phyloP scores from a whole-genome alignment of 495 filamentous ascomycete species.

The Diplogelasinospora grovesii region DNA sequence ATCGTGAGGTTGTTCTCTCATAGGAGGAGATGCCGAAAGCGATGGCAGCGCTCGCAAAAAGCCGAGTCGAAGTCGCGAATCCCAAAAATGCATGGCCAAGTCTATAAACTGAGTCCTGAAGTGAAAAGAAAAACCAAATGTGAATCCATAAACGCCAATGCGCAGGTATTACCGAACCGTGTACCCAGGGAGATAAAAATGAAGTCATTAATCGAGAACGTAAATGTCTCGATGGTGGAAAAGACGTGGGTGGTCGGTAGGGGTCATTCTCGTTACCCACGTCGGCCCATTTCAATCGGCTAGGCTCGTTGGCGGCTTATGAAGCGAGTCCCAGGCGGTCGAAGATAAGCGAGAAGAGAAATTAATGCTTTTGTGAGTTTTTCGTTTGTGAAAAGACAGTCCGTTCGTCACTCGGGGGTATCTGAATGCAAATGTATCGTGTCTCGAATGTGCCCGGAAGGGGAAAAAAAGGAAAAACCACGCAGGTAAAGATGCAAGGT shows the following conservation, averaged over 20 bases:
- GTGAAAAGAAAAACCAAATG: constrained; percentile 10
- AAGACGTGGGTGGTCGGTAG: background rate
- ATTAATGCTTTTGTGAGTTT: constrained; percentile 5
- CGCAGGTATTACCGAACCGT: constrained; percentile 24
- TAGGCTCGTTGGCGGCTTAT: background rate
- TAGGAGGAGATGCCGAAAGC: background rate
- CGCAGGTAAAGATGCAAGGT: constrained; percentile 15
- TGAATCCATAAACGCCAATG: constrained; percentile 28
- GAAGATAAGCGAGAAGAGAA: constrained; percentile 1
- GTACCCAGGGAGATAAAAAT: constrained; percentile 21
- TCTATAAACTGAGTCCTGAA: constrained; percentile 26
- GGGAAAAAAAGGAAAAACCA: constrained; percentile 18
- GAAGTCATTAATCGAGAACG: constrained; percentile 22
- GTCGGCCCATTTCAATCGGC: background rate
- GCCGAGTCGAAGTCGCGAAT: background rate
- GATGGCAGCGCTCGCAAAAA: background rate
- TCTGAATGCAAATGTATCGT: constrained; percentile 38
- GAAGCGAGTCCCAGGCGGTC: background rate
- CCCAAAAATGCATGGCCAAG: constrained; percentile 19
- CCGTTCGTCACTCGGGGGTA: constrained; percentile 24
- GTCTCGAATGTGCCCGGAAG: constrained; percentile 22
- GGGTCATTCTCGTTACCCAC: background rate
- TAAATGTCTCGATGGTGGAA: constrained; percentile 4
- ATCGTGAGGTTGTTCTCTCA: no score
- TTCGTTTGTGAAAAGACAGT: constrained; percentile 9